phyloP scores from a whole-genome alignment of 148 eudicot species.

The Dysphania ambrosioides region DNA sequence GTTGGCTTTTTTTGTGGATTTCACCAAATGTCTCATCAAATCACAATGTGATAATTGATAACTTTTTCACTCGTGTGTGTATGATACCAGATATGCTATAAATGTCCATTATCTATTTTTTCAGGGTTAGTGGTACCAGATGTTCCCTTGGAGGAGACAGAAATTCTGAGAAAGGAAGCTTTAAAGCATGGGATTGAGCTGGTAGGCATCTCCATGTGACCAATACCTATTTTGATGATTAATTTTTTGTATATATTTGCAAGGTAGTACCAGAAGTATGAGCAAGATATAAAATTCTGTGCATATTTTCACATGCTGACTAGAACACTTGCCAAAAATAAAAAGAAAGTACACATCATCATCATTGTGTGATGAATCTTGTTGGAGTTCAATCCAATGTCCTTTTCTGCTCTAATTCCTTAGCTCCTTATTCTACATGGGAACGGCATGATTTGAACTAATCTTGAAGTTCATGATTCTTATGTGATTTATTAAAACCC shows the following conservation, averaged over 20 bases:
- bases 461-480: no score
- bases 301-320: conserved; percentile 2
- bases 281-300: not conserved
- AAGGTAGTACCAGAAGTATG: not conserved
- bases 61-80: not conserved
- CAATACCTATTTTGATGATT: not conserved
- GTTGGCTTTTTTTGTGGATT: not conserved
- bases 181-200: conserved; percentile 61
- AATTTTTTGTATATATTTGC: not conserved
- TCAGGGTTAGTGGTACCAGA: conserved; percentile 96
- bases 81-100: not conserved
- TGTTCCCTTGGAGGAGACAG: conserved; percentile 93
- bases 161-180: conserved; percentile 75
- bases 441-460: not conserved
- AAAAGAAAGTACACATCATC: not conserved
- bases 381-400: not conserved
- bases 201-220: conserved; percentile 38
- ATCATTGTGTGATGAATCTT: not conserved
- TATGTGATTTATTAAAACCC: not conserved
- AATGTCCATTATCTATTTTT: conserved; percentile 10
- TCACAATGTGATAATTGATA: not conserved
- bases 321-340: not conserved
- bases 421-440: not conserved
- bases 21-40: not conserved
- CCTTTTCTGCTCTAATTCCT: not conserved